Conservation (phyloP, 1,284 basidiomycete genomes). For the Kwoniella shivajii region DNA sequence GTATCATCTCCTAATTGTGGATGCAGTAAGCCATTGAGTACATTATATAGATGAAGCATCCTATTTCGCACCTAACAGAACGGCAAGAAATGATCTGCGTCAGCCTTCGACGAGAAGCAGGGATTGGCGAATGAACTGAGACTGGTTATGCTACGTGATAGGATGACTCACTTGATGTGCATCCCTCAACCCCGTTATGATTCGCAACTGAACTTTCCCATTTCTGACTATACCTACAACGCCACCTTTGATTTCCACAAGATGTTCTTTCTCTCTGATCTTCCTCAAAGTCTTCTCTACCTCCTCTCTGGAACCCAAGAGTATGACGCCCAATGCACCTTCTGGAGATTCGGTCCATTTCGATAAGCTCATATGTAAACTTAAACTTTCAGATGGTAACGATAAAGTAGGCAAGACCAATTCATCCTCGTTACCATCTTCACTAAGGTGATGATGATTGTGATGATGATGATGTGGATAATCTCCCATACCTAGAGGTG, state of each 20-base stretch:
- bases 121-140: too few relatives aligned
- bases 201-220: constrained; percentile 23
- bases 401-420: constrained; percentile 43
- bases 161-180: constrained; percentile 23
- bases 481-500: constrained; percentile 7
- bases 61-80: constrained; percentile 14
- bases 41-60: constrained; percentile 24
- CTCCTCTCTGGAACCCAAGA: constrained; percentile 30
- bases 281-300: constrained; percentile 27
- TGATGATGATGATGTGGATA: not conserved
- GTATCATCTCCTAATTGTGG: constrained; percentile 13
- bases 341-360: constrained; percentile 19
- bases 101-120: not conserved
- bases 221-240: constrained; percentile 33
- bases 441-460: not conserved
- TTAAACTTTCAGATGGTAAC: constrained; percentile 39
- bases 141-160: too few relatives aligned
- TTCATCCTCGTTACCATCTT: constrained; percentile 20
- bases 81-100: constrained; percentile 1
- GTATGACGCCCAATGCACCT: constrained; percentile 22
- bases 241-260: constrained; percentile 36
- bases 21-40: constrained; percentile 31
- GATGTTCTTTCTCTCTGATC: constrained; percentile 22
- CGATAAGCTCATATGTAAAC: constrained; percentile 37
- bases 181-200: constrained; percentile 24